phyloP scores from a whole-genome alignment of 805 yeast species.

The Wickerhamomyces alni region DNA sequence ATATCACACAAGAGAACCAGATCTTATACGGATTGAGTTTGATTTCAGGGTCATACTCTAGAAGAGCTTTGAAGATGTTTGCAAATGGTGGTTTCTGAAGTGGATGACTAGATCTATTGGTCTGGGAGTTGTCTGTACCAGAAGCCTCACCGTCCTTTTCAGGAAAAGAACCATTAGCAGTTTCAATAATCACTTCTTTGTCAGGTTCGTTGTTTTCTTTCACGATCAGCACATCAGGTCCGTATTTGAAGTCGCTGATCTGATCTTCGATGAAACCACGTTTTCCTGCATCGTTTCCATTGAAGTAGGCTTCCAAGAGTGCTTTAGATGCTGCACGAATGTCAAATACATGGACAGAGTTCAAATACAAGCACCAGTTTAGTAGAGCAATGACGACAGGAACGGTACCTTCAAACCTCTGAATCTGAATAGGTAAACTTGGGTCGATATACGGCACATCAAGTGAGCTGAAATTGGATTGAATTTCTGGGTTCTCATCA shows the following conservation, averaged over 20 bases:
- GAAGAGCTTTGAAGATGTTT: conserved; percentile 63
- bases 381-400: conserved; percentile 73
- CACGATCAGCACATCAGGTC: conserved; percentile 12
- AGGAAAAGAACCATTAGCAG: conserved; percentile 1
- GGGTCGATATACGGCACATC: conserved; percentile 94
- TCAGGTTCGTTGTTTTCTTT: conserved; percentile 16
- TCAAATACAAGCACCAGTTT: conserved; percentile 75
- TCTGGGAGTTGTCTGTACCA: background rate
- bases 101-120: background rate
- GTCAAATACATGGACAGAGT: conserved; percentile 82
- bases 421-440: conserved; percentile 35
- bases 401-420: conserved; percentile 30
- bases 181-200: background rate
- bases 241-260: conserved; percentile 32
- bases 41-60: conserved; percentile 69
- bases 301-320: conserved; percentile 63
- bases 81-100: conserved; percentile 32
- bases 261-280: conserved; percentile 63
- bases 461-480: conserved; percentile 64
- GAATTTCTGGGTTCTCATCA: conserved; percentile 58
- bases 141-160: conserved; percentile 1
- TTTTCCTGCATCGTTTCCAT: conserved; percentile 57
- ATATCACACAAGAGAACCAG: conserved; percentile 74
- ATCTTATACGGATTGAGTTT: conserved; percentile 79
- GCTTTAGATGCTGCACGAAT: conserved; percentile 67